phyloP scores from a whole-genome alignment of 768 basidiomycete genomes.

The Lactifluus echinatus region DNA sequence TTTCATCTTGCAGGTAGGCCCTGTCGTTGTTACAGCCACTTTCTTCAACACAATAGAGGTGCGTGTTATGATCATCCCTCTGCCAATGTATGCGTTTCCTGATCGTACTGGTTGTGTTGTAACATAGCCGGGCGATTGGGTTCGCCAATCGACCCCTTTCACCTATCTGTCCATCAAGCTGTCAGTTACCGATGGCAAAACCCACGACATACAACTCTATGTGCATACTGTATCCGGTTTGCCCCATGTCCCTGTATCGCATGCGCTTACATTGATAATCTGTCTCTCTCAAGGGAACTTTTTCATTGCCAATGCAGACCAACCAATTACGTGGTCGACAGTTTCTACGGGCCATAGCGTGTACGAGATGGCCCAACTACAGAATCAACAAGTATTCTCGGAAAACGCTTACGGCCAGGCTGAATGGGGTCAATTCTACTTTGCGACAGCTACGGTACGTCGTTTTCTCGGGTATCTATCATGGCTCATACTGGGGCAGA shows the following conservation, averaged over 20 bases:
- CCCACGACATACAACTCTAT: conserved; percentile 27
- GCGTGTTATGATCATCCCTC: not conserved
- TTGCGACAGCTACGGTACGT: conserved; percentile 7
- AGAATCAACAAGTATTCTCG: not conserved
- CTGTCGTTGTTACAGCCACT: not conserved
- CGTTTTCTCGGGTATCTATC: not conserved
- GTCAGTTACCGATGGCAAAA: conserved; percentile 21
- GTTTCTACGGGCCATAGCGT: not conserved
- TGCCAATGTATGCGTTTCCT: not conserved
- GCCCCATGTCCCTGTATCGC: not conserved
- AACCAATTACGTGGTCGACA: conserved; percentile 1
- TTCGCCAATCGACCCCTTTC: conserved; percentile 29
- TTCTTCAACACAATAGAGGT: conserved; percentile 18
- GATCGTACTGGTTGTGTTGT: not conserved
- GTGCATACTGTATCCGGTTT: conserved; percentile 26
- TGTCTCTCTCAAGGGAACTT: not conserved
- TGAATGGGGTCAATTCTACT: conserved; percentile 12
- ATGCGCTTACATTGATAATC: not conserved
- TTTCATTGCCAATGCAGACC: not conserved
- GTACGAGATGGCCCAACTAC: not conserved
- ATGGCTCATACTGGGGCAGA: not conserved
- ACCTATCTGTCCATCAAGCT: conserved; percentile 25
- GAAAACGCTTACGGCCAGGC: conserved; percentile 4
- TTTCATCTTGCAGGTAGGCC: conserved; percentile 1
- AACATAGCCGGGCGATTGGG: conserved; percentile 5